Evolutionary conservation across 208 protist genomes (phyloP).

Genomic region (Leishmania tarentolae): DNA sequence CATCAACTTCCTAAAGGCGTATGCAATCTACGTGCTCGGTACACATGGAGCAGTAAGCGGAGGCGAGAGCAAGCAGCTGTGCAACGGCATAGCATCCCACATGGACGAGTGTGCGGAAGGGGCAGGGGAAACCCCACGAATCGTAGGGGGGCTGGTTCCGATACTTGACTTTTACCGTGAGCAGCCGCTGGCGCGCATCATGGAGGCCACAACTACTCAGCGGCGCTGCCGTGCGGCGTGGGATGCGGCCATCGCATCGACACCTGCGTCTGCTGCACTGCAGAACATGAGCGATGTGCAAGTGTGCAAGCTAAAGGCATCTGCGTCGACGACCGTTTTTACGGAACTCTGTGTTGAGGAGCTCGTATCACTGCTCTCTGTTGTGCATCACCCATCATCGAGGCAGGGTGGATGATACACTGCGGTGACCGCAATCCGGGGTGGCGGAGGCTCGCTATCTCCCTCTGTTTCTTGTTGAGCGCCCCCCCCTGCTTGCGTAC

Average conservation of each 20-base stretch:
- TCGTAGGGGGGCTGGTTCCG: background rate
- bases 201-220: conserved; percentile 22
- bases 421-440: background rate
- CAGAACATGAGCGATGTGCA: background rate
- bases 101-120: too few relatives aligned
- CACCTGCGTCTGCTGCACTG: background rate
- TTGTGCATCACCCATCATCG: background rate
- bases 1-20: conserved; percentile 50
- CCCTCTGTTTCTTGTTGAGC: background rate
- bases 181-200: conserved; percentile 28
- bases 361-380: conserved; percentile 25
- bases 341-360: conserved; percentile 42
- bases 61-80: background rate
- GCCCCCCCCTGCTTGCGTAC: background rate
- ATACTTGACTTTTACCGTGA: conserved; percentile 39
- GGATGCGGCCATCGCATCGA: background rate
- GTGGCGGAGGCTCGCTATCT: background rate
- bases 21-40: conserved; percentile 18
- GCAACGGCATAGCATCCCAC: background rate
- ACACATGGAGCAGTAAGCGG: background rate
- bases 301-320: conserved; percentile 5
- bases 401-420: background rate
- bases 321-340: conserved; percentile 27
- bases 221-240: conserved; percentile 28
- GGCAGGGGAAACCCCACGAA: background rate